phyloP scores from a whole-genome alignment of 345 rosid genomes.

The Sisymbrium altissimum region DNA sequence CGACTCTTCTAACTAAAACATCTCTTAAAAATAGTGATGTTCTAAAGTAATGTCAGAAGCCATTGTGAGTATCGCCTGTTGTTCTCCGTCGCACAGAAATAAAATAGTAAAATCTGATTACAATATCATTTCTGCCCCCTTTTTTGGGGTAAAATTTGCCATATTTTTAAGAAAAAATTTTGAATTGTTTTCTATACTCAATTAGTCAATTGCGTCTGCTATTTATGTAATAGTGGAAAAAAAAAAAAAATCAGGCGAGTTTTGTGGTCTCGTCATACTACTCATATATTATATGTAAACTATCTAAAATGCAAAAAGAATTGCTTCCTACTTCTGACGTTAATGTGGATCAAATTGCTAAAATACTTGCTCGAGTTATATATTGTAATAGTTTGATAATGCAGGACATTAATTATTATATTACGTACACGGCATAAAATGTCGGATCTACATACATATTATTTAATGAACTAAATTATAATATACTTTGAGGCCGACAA shows the following conservation, averaged over 20 bases:
- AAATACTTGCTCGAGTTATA: neutral
- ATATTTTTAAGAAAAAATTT: too few relatives aligned
- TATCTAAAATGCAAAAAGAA: neutral
- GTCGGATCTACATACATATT: slow-evolving; percentile 5
- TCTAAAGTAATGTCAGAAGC: neutral
- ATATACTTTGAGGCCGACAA: neutral
- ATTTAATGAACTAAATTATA: neutral
- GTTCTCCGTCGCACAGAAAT: too few relatives aligned
- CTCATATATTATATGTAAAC: neutral
- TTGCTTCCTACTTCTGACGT: neutral
- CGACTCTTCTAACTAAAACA: neutral
- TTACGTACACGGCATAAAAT: neutral
- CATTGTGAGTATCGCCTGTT: neutral
- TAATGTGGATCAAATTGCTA: neutral
- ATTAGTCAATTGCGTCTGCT: neutral
- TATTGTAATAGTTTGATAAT: neutral
- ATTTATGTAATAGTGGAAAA: neutral
- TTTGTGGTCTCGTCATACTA: slow-evolving; percentile 13
- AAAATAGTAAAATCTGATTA: too few relatives aligned
- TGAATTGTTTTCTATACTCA: neutral
- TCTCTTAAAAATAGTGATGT: too few relatives aligned
- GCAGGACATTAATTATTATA: neutral
- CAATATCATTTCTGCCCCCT: too few relatives aligned
- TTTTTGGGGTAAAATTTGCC: too few relatives aligned
- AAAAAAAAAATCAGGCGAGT: neutral